Conservation (phyloP, 768 basidiomycete species). For the Phlebiopsis flavidoalba region DNA sequence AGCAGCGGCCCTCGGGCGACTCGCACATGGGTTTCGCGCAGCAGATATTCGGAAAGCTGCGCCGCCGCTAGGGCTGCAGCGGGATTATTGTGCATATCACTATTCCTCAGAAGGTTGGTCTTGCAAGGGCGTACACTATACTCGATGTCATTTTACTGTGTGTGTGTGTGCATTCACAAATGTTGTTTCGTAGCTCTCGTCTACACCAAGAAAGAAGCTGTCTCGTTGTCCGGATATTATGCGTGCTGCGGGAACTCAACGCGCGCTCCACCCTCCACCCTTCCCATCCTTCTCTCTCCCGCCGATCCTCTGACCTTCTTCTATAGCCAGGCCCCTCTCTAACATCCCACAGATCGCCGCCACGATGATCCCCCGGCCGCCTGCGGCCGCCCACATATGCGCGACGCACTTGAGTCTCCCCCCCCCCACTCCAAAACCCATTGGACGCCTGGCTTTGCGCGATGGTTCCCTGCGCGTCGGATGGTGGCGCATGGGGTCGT, state of each 20-base stretch:
- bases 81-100: too few species aligned
- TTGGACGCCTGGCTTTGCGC: conserved; percentile 19
- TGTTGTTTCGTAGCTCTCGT: too few species aligned
- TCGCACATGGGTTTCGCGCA: too few species aligned
- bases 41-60: too few species aligned
- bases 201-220: too few species aligned
- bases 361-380: conserved; percentile 44
- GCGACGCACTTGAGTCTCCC: conserved; percentile 46
- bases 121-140: too few species aligned
- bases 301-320: conserved; percentile 15
- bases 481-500: conserved; percentile 40
- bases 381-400: conserved; percentile 43
- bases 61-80: too few species aligned
- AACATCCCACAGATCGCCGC: conserved; percentile 12
- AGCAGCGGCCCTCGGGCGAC: too few species aligned
- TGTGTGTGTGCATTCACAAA: too few species aligned
- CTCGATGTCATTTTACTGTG: too few species aligned
- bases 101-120: too few species aligned
- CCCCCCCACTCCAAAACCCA: conserved; percentile 46
- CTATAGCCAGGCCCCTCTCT: background rate
- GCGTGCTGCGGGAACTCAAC: background rate
- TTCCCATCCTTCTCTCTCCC: conserved; percentile 12
- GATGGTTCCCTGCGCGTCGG: conserved; percentile 11
- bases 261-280: too few species aligned
- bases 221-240: background rate